Base-by-base conservation (phyloP, 2,329 filamentous ascomycete genomes). In the Arthrobotrys megalospora region DNA sequence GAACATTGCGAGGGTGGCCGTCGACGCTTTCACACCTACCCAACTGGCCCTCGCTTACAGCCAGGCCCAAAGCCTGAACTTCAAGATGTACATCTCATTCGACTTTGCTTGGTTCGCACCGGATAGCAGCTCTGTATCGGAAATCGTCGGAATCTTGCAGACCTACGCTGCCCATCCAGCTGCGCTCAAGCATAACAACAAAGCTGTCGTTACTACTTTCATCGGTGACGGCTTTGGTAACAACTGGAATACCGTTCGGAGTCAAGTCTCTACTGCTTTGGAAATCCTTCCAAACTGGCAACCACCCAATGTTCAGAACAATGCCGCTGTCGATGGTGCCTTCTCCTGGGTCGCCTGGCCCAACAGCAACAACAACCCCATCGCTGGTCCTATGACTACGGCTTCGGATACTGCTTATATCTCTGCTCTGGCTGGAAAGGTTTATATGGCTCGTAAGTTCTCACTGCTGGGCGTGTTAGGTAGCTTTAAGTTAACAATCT, bases 201-300 rank as follows among this genome's bases (percentile, higher is more conserved):
- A 84, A 66, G 85, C 87, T 0, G 83, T 89, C 24, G 87, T 87
- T 3, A 87, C 86, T 3, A 88, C 87, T 0, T 88, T 88, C 68
- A 87, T 88, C 81, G 87, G 87, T 1, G 79, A 80, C n/a, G 81
- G 81, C 1, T 83, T 84, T 55, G 81, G 24, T 69, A 80, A 66
- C 77, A 83, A 68, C 50, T 81, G 48, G 77, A 67, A 32, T 38
- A 70, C 60, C 5, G 75, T 78, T 12, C 52, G 75, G 4, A 68
- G 62, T 19, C 75, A 78, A 14, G 75, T 78, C 34, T 78, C 75
- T 19, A 78, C 67, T 43, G 24, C 52, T 12, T 50, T 78, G 34
- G 75, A 78, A 21, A 78, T 78, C 12, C 62, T 78, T 45, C 75
- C 75, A 12, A 78, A 78, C 14, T 78, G 67, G 67, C 75, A 71